Percentiles rank a stretch among this genome's conserved stretches.
phyloP scores from a whole-genome alignment of 2,329 filamentous ascomycete species.

The Aspergillus unguis region DNA sequence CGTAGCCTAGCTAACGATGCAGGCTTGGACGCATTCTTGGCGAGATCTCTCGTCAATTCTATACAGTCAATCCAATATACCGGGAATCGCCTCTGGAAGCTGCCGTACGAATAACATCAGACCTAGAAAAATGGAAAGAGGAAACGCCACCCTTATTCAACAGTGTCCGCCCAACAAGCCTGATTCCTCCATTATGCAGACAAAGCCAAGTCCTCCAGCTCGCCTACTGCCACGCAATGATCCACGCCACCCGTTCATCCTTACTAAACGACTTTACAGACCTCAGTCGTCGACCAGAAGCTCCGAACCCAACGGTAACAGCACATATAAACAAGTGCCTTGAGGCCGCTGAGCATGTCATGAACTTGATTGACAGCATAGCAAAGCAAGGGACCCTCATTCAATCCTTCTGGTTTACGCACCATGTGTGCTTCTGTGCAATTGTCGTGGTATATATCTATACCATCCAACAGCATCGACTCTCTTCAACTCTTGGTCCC shows the following conservation, averaged over 20 bases:
- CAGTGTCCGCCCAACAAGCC: slow-evolving; percentile 34
- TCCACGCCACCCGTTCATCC: slow-evolving; percentile 38
- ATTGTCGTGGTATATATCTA: slow-evolving; percentile 43
- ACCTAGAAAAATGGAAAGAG: slow-evolving; percentile 38
- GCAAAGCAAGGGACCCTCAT: slow-evolving; percentile 36
- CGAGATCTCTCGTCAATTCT: slow-evolving; percentile 47
- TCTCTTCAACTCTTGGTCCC: slow-evolving; percentile 18
- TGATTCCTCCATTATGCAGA: slow-evolving; percentile 37
- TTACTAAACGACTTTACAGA: slow-evolving; percentile 38
- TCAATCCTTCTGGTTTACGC: slow-evolving; percentile 44
- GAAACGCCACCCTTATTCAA: slow-evolving; percentile 36
- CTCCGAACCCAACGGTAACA: slow-evolving; percentile 31
- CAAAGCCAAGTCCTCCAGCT: slow-evolving; percentile 40
- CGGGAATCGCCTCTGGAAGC: slow-evolving; percentile 32
- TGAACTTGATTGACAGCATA: slow-evolving; percentile 35
- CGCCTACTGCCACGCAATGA: slow-evolving; percentile 39
- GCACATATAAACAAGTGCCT: slow-evolving; percentile 45
- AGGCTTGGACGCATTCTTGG: slow-evolving; percentile 51
- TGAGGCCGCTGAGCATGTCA: slow-evolving; percentile 41
- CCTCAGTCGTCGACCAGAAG: slow-evolving; percentile 28
- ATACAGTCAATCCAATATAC: slow-evolving; percentile 33
- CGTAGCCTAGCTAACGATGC: background rate
- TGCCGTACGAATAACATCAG: slow-evolving; percentile 32
- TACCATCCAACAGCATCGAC: slow-evolving; percentile 39
- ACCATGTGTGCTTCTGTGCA: slow-evolving; percentile 44